Evolutionary conservation across 768 basidiomycete genomes (phyloP).

Genomic region (Termitomyces sp.): DNA sequence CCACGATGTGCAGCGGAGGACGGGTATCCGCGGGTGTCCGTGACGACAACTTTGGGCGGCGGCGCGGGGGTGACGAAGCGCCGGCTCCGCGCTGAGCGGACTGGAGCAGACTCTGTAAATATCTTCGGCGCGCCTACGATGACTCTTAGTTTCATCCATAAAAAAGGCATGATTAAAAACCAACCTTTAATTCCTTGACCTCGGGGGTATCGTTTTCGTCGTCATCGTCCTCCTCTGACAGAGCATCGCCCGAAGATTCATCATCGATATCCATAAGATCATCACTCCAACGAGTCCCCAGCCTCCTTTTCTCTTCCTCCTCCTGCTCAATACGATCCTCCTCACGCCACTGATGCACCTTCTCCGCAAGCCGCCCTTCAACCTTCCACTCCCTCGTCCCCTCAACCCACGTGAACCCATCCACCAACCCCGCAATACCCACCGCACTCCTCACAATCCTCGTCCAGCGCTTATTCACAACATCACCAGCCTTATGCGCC

Average conservation of each 20-base stretch:
- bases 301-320: slow-evolving; percentile 61
- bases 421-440: slow-evolving; percentile 59
- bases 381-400: slow-evolving; percentile 58
- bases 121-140: slow-evolving; percentile 75
- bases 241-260: slow-evolving; percentile 34
- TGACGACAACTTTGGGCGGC: slow-evolving; percentile 20
- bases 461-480: slow-evolving; percentile 59
- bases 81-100: slow-evolving; percentile 29
- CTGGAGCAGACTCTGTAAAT: slow-evolving; percentile 64
- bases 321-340: slow-evolving; percentile 62
- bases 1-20: slow-evolving; percentile 49
- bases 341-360: slow-evolving; percentile 63
- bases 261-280: slow-evolving; percentile 73
- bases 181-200: slow-evolving; percentile 77
- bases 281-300: slow-evolving; percentile 56
- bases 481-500: slow-evolving; percentile 24
- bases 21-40: slow-evolving; percentile 24
- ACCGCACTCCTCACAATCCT: slow-evolving; percentile 67
- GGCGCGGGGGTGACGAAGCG: slow-evolving; percentile 16
- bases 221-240: slow-evolving; percentile 47
- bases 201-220: slow-evolving; percentile 67
- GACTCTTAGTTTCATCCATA: slow-evolving; percentile 8
- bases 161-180: slow-evolving; percentile 5
- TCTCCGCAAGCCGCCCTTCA: slow-evolving; percentile 59
- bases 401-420: slow-evolving; percentile 68